phyloP scores from a whole-genome alignment of 345 rosid species.

The Syzygium aqueum region DNA sequence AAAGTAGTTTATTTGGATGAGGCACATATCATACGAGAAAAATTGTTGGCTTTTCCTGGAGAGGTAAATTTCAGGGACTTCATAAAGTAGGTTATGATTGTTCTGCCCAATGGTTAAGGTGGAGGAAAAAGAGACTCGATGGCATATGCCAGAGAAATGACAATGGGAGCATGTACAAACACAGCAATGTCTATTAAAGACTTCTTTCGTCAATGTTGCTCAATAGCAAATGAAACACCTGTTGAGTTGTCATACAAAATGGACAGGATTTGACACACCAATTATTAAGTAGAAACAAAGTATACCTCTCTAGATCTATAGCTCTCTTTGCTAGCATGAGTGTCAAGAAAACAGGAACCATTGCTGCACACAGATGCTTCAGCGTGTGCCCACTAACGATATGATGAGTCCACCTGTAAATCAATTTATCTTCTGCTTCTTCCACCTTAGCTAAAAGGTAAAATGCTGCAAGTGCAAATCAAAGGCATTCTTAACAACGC shows the following conservation, averaged over 20 bases:
- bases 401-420: constrained; percentile 70
- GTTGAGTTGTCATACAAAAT: neutral
- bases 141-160: neutral
- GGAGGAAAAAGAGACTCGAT: neutral
- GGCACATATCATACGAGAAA: neutral
- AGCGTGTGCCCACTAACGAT: constrained; percentile 84
- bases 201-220: neutral
- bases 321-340: constrained; percentile 88
- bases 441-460: constrained; percentile 83
- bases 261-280: neutral
- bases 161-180: neutral
- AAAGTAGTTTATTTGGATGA: neutral
- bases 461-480: constrained; percentile 39
- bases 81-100: neutral
- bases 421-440: constrained; percentile 82
- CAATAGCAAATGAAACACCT: neutral
- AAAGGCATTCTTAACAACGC: constrained; percentile 1
- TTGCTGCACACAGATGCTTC: constrained; percentile 89
- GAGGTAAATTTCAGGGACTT: neutral
- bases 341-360: constrained; percentile 86
- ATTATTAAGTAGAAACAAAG: neutral
- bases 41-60: neutral
- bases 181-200: neutral
- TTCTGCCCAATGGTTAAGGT: neutral
- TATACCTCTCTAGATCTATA: constrained; percentile 54